Percentiles rank a stretch among this genome's conserved stretches.
Evolutionary conservation across 2,329 filamentous ascomycete species (phyloP).

Genomic region (Pyricularia pennisetigena): DNA sequence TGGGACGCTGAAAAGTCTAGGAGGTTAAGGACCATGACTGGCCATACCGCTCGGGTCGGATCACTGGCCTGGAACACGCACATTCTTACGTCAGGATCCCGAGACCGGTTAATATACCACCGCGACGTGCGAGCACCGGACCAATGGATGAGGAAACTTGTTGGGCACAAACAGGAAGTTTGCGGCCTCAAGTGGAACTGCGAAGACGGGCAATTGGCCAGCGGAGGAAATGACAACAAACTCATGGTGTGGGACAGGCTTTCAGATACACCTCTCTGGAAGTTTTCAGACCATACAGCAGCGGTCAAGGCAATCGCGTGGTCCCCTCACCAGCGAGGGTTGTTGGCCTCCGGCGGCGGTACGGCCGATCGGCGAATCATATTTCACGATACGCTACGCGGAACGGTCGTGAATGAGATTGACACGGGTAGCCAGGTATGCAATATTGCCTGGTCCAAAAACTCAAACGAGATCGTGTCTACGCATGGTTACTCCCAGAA

Average conservation of each 20-base stretch:
- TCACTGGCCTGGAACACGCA: slow-evolving; percentile 97
- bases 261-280: slow-evolving; percentile 83
- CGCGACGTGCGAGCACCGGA: slow-evolving; percentile 89
- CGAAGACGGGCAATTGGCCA: slow-evolving; percentile 88
- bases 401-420: slow-evolving; percentile 71
- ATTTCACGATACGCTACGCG: slow-evolving; percentile 93
- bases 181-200: slow-evolving; percentile 96
- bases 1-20: slow-evolving; percentile 89
- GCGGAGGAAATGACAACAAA: slow-evolving; percentile 97
- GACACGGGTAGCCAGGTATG: slow-evolving; percentile 99
- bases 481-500: slow-evolving; percentile 98
- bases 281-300: slow-evolving; percentile 89
- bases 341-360: slow-evolving; percentile 91
- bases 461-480: slow-evolving; percentile 93
- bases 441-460: slow-evolving; percentile 94
- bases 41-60: slow-evolving; percentile 86
- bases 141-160: slow-evolving; percentile 77
- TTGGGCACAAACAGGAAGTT: slow-evolving; percentile 96
- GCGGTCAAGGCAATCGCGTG: slow-evolving; percentile 97
- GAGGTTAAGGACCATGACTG: slow-evolving; percentile 88
- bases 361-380: slow-evolving; percentile 95
- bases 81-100: slow-evolving; percentile 88
- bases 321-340: slow-evolving; percentile 90
- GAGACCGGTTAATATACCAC: slow-evolving; percentile 89
- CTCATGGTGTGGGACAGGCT: slow-evolving; percentile 98